Evolutionary conservation across 768 basidiomycete species (phyloP), one percentile per base, ranked within the genome.

Genomic region (Podaxis mareebaensis): DNA sequence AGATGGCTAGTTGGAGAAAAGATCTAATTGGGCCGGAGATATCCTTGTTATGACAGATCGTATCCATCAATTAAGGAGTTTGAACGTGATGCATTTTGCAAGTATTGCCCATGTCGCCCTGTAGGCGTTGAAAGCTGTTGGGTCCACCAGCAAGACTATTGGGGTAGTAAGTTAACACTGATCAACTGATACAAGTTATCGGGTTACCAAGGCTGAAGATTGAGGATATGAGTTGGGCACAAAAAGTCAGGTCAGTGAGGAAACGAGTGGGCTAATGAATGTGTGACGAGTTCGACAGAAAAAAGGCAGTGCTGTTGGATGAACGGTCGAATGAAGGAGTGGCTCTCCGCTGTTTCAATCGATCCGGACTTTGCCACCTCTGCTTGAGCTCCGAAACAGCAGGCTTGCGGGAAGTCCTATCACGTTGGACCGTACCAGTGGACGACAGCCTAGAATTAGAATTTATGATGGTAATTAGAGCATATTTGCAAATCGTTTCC

Each of bases 1-100:
- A 77, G 83, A 39, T 92, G 89, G 90, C 72, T 92, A 33, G 78
- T 77, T 26, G 72, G 75, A 48, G 63, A 75, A 61, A 73, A 69
- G 10, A 69, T 86, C 55, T 80, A 72, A 78, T 58, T 48, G 40
- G 20, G 39, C 20, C 13, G 22, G 49, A 20, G 0, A 33, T 39
- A 49, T 17, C 24, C 30, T 36, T 28, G 13, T 49, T 58, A 1
- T 28, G 53, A 46, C 26, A 46, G 53, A 56, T 63, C 58, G 52
- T 48, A 64, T 64, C 58, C 53, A 60, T 64, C 58, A 64, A 7
- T 26, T 48, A 12, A 12, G 42, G 39, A 20, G 42, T 8, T 54
- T 30, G 54, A 54, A 61, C 60, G 40, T 48, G 53, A 62, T 62
- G 26, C 11, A 42, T n/a, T 10, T 38, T 17, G 44, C 20, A 46